Evolutionary conservation across 306 rosid genomes (phyloP), one percentile per base, ranked within the genome.

Genomic region (Parietaria judaica): DNA sequence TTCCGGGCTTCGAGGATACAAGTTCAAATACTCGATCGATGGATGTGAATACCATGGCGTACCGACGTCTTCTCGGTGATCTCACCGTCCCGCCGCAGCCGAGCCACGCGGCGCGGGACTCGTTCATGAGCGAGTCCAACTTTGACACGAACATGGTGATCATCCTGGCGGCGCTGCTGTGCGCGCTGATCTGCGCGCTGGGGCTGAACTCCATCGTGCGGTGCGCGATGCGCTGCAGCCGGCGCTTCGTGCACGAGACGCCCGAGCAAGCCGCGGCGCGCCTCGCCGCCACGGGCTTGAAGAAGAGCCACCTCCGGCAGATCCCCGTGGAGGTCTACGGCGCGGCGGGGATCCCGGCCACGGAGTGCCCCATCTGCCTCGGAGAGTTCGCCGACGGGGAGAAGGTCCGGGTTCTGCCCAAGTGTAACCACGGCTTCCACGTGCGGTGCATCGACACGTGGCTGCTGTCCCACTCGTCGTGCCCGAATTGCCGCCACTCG

Each of bases 61-160:
- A 58, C 52, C 72, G 50, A 57, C 83, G 87, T 11, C 70, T 67
- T 8, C 64, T 83, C 56, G 79, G 84, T 0, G 76, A 74, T 6
- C 23, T 76, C 1, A 70, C 45, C 11, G 54, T 62, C 69, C 70
- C 83, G 38, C 78, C 81, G 52, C 72, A 78, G 41, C 38, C 59
- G 59, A 37, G 37, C 6, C 5, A 7, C 16, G 14, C 37, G 8
- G 62, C 80, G 4, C 34, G 41, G 0, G 79, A 64, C 11, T 65
- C 84, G 38, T 68, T 66, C 74, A 36, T 68, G 8, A 69, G 68
- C 56, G 81, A 80, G 35, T 36, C 77, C 2, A 81, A 75, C 57
- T 87, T 90, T 70, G 96, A 85, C 67, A 70, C 87, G 67, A 91
- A 91, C 82, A 87, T 87, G 95, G 87, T 85, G 54, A 83, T 91